phyloP scores from a whole-genome alignment of 116 monocot species.

The Cymodocea nodosa region DNA sequence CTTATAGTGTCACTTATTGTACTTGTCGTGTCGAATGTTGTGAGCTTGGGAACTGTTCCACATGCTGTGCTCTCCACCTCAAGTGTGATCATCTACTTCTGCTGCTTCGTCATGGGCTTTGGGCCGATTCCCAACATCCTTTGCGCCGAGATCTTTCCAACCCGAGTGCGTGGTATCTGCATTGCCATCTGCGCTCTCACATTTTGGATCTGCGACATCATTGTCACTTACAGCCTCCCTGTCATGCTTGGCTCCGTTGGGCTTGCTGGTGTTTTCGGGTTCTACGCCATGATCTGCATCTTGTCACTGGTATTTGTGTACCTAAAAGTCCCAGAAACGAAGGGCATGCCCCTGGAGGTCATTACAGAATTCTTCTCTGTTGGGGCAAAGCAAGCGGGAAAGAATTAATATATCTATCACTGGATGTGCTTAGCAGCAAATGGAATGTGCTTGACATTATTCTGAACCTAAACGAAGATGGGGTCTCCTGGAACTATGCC shows the following conservation, averaged over 20 bases:
- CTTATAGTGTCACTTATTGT: slow-evolving; percentile 34
- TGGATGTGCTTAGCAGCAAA: too few species aligned
- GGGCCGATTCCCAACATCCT: slow-evolving; percentile 65
- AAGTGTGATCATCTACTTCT: slow-evolving; percentile 56
- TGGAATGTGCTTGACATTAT: too few species aligned
- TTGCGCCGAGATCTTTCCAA: slow-evolving; percentile 60
- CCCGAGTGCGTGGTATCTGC: slow-evolving; percentile 51
- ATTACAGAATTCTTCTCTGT: slow-evolving; percentile 58
- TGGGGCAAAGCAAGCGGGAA: slow-evolving; percentile 16
- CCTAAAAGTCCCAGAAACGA: slow-evolving; percentile 60
- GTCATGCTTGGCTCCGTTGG: slow-evolving; percentile 49
- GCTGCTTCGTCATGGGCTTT: slow-evolving; percentile 67
- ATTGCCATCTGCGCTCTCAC: slow-evolving; percentile 56
- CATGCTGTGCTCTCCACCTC: slow-evolving; percentile 52
- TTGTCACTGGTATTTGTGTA: slow-evolving; percentile 33
- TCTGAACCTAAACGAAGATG: too few species aligned
- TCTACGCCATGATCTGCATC: slow-evolving; percentile 41
- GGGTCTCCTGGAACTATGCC: too few species aligned
- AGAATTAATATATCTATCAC: too few species aligned
- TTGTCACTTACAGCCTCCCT: slow-evolving; percentile 58
- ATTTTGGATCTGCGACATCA: slow-evolving; percentile 54
- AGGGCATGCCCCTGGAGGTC: slow-evolving; percentile 66
- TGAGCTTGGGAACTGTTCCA: slow-evolving; percentile 21
- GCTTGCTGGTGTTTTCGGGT: slow-evolving; percentile 54
- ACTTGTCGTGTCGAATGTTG: slow-evolving; percentile 29